Evolutionary conservation across 2,329 filamentous ascomycete species (phyloP).

Genomic region (Pochonia chlamydosporia): DNA sequence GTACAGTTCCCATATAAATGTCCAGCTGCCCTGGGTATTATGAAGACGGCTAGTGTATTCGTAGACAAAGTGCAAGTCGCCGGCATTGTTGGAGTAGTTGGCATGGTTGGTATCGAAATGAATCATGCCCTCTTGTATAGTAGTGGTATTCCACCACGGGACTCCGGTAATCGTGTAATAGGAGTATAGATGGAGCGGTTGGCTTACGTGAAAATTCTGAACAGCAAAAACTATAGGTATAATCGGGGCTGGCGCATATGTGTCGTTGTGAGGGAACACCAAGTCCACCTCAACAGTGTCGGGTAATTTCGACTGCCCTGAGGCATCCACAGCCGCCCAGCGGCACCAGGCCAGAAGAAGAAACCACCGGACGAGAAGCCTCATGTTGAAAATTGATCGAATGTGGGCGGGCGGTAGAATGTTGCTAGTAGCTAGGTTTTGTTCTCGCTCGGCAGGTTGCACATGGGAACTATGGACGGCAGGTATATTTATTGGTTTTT

Average conservation of each 20-base stretch:
- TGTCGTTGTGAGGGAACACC: conserved; percentile 21
- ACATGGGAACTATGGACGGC: no score
- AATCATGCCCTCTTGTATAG: not conserved
- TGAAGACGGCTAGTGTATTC: not conserved
- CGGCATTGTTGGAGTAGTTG: conserved; percentile 1
- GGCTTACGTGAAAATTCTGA: conserved; percentile 11
- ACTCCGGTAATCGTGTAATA: not conserved
- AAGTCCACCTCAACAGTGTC: conserved; percentile 16
- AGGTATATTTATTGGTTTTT: no score
- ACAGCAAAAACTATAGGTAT: conserved; percentile 20
- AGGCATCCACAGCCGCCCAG: not conserved
- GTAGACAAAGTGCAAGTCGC: not conserved
- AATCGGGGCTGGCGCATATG: conserved; percentile 14
- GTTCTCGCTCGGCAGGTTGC: no score
- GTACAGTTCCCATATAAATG: not conserved
- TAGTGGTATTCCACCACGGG: not conserved
- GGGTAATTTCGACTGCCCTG: not conserved
- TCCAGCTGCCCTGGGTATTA: not conserved
- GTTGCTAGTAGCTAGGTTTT: no score
- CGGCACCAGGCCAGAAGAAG: not conserved
- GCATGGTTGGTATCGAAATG: not conserved
- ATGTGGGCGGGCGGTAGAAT: no score
- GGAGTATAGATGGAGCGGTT: not conserved
- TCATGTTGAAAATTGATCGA: no score
- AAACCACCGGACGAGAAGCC: not conserved